These are phyloP conservation scores for Uncinocarpus reesii DNA, from an alignment of 2,329 filamentous ascomycete species.

Conservation along the genomic window DNA sequence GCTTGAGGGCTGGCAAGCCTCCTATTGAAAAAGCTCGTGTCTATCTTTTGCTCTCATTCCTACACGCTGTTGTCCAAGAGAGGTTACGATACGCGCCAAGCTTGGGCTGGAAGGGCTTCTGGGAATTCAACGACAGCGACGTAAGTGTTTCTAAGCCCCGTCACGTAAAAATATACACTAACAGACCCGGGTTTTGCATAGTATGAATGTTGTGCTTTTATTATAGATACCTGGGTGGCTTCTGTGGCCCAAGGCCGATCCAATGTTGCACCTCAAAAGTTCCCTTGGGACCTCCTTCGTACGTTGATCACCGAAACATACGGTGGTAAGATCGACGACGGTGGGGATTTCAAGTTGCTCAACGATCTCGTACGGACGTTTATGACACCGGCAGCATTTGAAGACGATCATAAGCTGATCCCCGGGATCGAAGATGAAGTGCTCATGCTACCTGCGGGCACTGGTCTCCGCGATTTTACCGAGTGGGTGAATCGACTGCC, in stretches of 20 bases:
- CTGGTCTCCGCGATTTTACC: constrained; percentile 74
- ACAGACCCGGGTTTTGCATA: constrained; percentile 28
- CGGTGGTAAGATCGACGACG: constrained; percentile 92
- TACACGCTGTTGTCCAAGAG: constrained; percentile 94
- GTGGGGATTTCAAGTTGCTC: constrained; percentile 68
- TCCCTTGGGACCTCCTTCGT: constrained; percentile 93
- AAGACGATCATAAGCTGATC: constrained; percentile 82
- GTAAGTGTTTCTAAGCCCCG: constrained; percentile 49
- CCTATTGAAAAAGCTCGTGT: constrained; percentile 85
- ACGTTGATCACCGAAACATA: constrained; percentile 89
- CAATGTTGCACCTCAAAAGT: constrained; percentile 85
- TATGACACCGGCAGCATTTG: constrained; percentile 80
- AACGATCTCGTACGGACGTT: constrained; percentile 62
- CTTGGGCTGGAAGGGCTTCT: constrained; percentile 96
- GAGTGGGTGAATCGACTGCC: constrained; percentile 85
- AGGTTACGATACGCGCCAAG: constrained; percentile 85
- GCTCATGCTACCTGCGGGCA: constrained; percentile 67
- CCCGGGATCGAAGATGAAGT: constrained; percentile 52
- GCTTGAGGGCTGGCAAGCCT: constrained; percentile 62
- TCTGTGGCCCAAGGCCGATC: constrained; percentile 69
- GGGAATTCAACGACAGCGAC: constrained; percentile 99
- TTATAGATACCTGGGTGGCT: constrained; percentile 92
- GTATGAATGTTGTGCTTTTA: constrained; percentile 95
- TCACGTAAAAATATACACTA: background rate
- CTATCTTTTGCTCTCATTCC: constrained; percentile 82